Conservation (phyloP, 1,284 basidiomycete genomes). For the Trichosporon faecale region DNA sequence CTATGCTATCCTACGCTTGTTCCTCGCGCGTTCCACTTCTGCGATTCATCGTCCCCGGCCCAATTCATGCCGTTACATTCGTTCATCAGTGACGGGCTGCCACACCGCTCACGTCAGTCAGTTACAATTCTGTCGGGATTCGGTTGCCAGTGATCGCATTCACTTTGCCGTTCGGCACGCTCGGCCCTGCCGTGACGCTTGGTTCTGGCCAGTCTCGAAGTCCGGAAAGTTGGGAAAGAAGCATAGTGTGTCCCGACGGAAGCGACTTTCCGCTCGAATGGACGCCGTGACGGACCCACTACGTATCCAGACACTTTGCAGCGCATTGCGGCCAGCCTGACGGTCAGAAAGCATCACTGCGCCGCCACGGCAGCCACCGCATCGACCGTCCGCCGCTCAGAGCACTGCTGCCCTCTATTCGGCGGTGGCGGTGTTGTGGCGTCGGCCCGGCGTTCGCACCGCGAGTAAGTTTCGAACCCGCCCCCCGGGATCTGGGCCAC, state of each 20-base stretch:
- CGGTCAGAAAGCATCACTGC: not conserved
- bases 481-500: not conserved
- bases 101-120: not conserved
- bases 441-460: not conserved
- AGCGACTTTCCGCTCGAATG: not conserved
- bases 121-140: not conserved
- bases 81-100: not conserved
- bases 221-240: not conserved
- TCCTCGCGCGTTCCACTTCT: not conserved
- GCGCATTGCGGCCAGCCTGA: not conserved
- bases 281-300: not conserved
- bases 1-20: not conserved
- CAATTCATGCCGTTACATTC: not conserved
- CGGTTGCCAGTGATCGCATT: not conserved
- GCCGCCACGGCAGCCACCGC: constrained; percentile 1
- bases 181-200: not conserved
- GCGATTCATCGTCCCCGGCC: not conserved
- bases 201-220: not conserved
- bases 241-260: not conserved
- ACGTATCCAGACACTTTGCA: not conserved
- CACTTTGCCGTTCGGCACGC: not conserved
- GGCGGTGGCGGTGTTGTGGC: not conserved
- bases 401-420: not conserved
- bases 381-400: not conserved
- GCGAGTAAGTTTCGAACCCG: not conserved